Percentiles rank a stretch among this genome's conserved stretches.
Evolutionary conservation across 352 stramenopile species (phyloP).

Genomic region (Phytophthora podocarpi): DNA sequence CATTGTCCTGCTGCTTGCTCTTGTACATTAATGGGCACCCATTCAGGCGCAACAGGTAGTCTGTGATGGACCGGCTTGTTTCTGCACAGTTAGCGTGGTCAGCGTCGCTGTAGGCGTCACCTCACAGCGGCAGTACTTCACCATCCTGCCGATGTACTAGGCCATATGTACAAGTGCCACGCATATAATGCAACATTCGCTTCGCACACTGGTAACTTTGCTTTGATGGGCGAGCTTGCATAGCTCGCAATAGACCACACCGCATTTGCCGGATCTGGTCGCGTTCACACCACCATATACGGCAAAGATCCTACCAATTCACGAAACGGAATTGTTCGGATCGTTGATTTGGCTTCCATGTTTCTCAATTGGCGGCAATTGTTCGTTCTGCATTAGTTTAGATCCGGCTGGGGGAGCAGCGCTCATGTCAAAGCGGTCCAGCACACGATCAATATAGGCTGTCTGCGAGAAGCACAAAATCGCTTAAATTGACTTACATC

Average conservation of each 20-base stretch:
- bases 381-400: slow-evolving; percentile 1
- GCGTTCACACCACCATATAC: background rate
- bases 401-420: background rate
- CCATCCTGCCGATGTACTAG: background rate
- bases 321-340: background rate
- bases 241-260: background rate
- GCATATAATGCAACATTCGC: background rate
- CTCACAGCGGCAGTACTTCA: background rate
- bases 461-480: slow-evolving; percentile 6
- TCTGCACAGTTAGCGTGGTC: slow-evolving; percentile 4
- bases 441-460: background rate
- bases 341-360: slow-evolving; percentile 2
- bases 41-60: slow-evolving; percentile 1
- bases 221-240: background rate
- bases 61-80: slow-evolving; percentile 6
- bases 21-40: background rate
- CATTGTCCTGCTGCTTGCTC: slow-evolving; percentile 5
- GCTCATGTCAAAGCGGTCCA: background rate
- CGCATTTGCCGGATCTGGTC: background rate
- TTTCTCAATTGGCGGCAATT: background rate
- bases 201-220: background rate
- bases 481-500: background rate
- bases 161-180: background rate
- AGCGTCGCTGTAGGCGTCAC: background rate
- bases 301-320: slow-evolving; percentile 9